Base-by-base conservation (phyloP, 805 yeast genomes). In the Schwanniomyces pseudopolymorphus region DNA sequence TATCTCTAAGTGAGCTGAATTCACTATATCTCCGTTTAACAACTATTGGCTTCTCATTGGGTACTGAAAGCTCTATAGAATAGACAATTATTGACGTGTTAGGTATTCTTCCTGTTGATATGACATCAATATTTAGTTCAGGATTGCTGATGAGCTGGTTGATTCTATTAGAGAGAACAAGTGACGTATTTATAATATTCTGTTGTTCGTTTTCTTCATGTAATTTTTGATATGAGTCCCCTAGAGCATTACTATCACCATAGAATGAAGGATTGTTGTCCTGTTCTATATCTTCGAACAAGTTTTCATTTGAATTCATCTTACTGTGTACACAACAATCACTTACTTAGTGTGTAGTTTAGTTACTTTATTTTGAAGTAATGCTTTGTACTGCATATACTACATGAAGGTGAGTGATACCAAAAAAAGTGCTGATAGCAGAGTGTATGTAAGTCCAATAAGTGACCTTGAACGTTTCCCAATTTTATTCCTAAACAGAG, bases 221-320 rank as follows among this genome's bases (percentile, higher is more conserved):
- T 25, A 44, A 26, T 21, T 46, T 49, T 4, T 64, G 63, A 48
- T 59, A 61, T 3, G 67, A 66, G 39, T 60, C 65, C n/a, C 54
- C 50, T 22, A 61, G 35, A 2, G 63, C 59, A 11, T 69, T 59
- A 22, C 57, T 63, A 49, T 63, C 63, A 3, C 70, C 71, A 49
- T 69, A 72, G 47, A 70, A 64, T 33, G 74, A 71, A 11, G 77
- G 77, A 47, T 72, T 72, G 55, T 72, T 72, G 48, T 72, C 77
- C 52, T 70, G 75, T 49, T 72, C 77, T 41, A 71, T 70, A 48
- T 70, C 76, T 38, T 63, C 70, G 45, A 69, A 68, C 41, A 56
- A 39, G 38, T 54, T 49, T 17, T 48, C 50, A 38, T 48, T 42
- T 19, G 51, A 44, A 42, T 42, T 48, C 51, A 48, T 48, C 28